phyloP scores from a whole-genome alignment of 495 filamentous ascomycete genomes.

The Neurospora sp. region DNA sequence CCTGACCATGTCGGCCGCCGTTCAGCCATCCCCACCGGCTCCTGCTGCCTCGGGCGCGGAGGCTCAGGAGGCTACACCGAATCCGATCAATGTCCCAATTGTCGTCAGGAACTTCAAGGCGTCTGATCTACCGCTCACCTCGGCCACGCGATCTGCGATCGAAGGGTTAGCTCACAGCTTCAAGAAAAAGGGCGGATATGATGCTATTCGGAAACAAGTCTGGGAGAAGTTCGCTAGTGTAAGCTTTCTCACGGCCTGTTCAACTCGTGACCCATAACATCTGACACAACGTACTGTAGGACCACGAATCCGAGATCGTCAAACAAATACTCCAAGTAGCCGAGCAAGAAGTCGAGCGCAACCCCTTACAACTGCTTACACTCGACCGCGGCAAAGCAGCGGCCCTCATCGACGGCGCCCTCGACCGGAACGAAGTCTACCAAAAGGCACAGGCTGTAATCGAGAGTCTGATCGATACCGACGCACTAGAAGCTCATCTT shows the following conservation, averaged over 20 bases:
- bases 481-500: slow-evolving; percentile 56
- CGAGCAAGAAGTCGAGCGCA: slow-evolving; percentile 71
- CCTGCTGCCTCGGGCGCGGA: not conserved
- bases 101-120: slow-evolving; percentile 64
- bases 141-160: slow-evolving; percentile 61
- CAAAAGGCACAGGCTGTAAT: slow-evolving; percentile 59
- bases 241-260: slow-evolving; percentile 23
- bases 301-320: slow-evolving; percentile 56
- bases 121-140: slow-evolving; percentile 68
- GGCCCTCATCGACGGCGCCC: slow-evolving; percentile 74
- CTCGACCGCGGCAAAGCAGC: slow-evolving; percentile 72
- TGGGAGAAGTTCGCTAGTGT: slow-evolving; percentile 74
- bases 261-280: not conserved
- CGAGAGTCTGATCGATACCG: slow-evolving; percentile 54
- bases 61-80: not conserved
- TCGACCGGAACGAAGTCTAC: slow-evolving; percentile 74
- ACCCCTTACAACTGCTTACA: slow-evolving; percentile 59
- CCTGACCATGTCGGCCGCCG: slow-evolving; percentile 8
- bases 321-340: slow-evolving; percentile 59
- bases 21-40: not conserved
- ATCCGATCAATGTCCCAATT: slow-evolving; percentile 11
- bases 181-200: slow-evolving; percentile 87
- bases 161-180: slow-evolving; percentile 70
- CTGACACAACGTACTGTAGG: slow-evolving; percentile 29
- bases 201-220: slow-evolving; percentile 67